Conservation (phyloP, 2,329 filamentous ascomycete genomes). For the Uncinocarpus reesii region DNA sequence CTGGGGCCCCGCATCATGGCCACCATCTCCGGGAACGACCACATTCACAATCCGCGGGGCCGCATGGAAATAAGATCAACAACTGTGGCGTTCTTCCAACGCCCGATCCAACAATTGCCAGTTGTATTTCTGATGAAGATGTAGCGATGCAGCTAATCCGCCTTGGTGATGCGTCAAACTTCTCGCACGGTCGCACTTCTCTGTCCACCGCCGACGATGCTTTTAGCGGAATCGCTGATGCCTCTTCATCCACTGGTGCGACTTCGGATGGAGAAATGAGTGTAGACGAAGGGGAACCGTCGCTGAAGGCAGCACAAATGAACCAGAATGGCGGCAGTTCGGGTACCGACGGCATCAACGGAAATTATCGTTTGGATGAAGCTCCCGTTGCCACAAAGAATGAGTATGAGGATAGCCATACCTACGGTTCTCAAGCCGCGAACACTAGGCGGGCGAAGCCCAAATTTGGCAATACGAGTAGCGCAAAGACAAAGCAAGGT, state of each 20-base stretch:
- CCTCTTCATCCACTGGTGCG: slow-evolving; percentile 71
- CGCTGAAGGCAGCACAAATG: slow-evolving; percentile 32
- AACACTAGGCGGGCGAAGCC: slow-evolving; percentile 46
- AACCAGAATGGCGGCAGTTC: slow-evolving; percentile 45
- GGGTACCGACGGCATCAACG: slow-evolving; percentile 53
- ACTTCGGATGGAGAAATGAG: slow-evolving; percentile 62
- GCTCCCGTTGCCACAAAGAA: slow-evolving; percentile 45
- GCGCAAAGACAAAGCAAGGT: slow-evolving; percentile 17
- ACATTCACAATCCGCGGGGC: slow-evolving; percentile 40
- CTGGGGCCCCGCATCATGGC: slow-evolving; percentile 44
- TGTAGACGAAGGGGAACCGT: slow-evolving; percentile 51
- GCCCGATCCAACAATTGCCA: slow-evolving; percentile 92
- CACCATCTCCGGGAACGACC: slow-evolving; percentile 58
- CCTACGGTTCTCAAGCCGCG: slow-evolving; percentile 32
- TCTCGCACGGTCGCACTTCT: slow-evolving; percentile 84
- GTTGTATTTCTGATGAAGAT: slow-evolving; percentile 95
- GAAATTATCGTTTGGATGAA: slow-evolving; percentile 45
- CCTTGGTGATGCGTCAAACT: slow-evolving; percentile 84
- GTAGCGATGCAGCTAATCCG: slow-evolving; percentile 96
- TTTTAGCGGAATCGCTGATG: slow-evolving; percentile 80
- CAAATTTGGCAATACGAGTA: slow-evolving; percentile 29
- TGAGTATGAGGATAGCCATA: slow-evolving; percentile 40
- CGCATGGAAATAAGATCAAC: slow-evolving; percentile 31
- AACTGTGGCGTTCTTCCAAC: slow-evolving; percentile 65
- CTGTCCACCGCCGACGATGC: slow-evolving; percentile 89